Base-by-base conservation (phyloP, 2,329 filamentous ascomycete species). In the Kalaharituber pfeilii region DNA sequence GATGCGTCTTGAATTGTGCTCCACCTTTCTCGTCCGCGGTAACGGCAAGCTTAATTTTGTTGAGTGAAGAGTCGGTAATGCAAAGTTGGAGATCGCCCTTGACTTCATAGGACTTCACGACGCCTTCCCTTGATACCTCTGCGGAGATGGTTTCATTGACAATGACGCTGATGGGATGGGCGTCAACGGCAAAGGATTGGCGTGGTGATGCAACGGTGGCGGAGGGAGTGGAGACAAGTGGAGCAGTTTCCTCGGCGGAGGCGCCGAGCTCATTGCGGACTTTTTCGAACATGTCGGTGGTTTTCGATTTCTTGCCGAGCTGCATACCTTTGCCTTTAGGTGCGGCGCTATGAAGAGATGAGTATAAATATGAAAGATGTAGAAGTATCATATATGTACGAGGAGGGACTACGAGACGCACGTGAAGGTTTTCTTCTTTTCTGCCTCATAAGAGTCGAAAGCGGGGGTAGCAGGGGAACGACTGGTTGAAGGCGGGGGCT, bases 241-340 rank as follows among this genome's bases (percentile, higher is more conserved):
- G 62, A 29, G 70, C 70, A 53, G 71, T 70, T 55, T 87, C 81
- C 66, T 94, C 87, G 33, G 80, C 80, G 66, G 94, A 86, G 33
- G 82, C 77, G n/a, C 87, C 88, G 66, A 96, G 75, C 61, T 96
- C 89, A 56, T 85, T 86, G 62, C 87, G 82, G 29, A 98, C 88
- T 65, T 88, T 84, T 70, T 96, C 89, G 67, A 94, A 96, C 76
- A 96, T 94, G 68, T 94, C 89, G 27, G 84, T 94, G 22, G 86
- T 88, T 74, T 96, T 96, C 57, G 86, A 94, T 73, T 98, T 98
- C 75, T 96, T 96, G 70, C 91, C 91, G 55, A 98, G 75, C 70
- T 96, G 89, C 93, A 98, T 98, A 62, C 91, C 91, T 74, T 98
- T 98, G 64, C 86, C 87, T 71, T 93, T 86, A 56, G 82, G 78